Conservation (phyloP, 371 early-diverging fungal species). For the Sporodiniella umbellata region DNA sequence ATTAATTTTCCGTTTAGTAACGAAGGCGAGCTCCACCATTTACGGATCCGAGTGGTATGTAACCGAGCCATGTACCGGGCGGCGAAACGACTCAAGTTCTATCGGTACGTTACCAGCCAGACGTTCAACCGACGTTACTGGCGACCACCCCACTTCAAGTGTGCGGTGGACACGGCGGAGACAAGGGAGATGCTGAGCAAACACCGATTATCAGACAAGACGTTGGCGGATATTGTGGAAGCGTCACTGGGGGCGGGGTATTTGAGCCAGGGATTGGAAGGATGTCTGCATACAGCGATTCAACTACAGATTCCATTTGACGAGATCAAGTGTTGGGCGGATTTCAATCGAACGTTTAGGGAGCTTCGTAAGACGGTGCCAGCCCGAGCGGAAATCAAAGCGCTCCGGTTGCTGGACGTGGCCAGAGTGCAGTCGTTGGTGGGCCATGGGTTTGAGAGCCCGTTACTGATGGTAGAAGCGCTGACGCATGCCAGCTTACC, state of each 20-base stretch:
- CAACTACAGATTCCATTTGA: slow-evolving; percentile 57
- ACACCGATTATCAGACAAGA: slow-evolving; percentile 73
- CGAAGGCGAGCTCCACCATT: slow-evolving; percentile 77
- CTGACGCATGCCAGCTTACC: slow-evolving; percentile 82
- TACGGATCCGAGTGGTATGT: slow-evolving; percentile 72
- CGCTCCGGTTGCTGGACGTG: slow-evolving; percentile 23
- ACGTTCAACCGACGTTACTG: slow-evolving; percentile 66
- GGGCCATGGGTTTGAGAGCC: slow-evolving; percentile 73
- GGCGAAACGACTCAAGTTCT: slow-evolving; percentile 59
- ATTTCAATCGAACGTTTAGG: slow-evolving; percentile 39
- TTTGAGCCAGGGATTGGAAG: slow-evolving; percentile 55
- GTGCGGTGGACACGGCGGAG: slow-evolving; percentile 32
- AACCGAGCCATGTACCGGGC: slow-evolving; percentile 67
- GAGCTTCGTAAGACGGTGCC: slow-evolving; percentile 24
- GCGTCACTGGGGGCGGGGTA: slow-evolving; percentile 84
- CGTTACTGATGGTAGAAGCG: slow-evolving; percentile 70
- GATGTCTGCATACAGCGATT: slow-evolving; percentile 62
- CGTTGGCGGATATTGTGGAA: slow-evolving; percentile 88
- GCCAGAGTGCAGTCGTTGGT: slow-evolving; percentile 48
- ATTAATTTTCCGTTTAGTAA: slow-evolving; percentile 72
- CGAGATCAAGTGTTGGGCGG: slow-evolving; percentile 49
- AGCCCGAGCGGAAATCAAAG: slow-evolving; percentile 25
- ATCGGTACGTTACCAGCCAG: slow-evolving; percentile 53
- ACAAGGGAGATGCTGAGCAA: slow-evolving; percentile 25
- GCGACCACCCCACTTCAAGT: slow-evolving; percentile 53